Percentiles rank a stretch among this genome's conserved stretches.
phyloP scores from a whole-genome alignment of 148 eudicot genomes.

The Chenopodium suecicum region DNA sequence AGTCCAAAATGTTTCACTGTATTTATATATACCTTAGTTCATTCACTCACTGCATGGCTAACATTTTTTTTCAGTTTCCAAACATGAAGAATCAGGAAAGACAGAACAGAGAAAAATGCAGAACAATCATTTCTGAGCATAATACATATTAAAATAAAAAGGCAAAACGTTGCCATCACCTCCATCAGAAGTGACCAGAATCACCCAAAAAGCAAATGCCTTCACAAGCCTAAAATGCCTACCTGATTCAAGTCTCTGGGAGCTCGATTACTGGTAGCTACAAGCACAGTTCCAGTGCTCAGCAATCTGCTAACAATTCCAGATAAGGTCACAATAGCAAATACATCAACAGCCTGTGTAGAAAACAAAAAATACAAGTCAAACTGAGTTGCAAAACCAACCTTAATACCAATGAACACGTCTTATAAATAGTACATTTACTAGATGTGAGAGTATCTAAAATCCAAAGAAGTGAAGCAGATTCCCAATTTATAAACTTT shows the following conservation, averaged over 20 bases:
- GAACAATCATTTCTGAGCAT: not conserved
- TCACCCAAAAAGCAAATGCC: not conserved
- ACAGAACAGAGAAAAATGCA: not conserved
- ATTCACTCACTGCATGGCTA: not conserved
- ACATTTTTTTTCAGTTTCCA: not conserved
- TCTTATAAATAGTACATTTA: not conserved
- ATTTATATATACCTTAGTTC: not conserved
- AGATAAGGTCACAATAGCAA: constrained; percentile 98
- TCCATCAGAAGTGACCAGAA: not conserved
- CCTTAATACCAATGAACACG: not conserved
- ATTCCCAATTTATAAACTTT: not conserved
- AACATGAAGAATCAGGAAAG: not conserved
- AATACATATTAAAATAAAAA: not conserved
- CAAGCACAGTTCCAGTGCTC: constrained; percentile 92
- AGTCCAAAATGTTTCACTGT: not conserved
- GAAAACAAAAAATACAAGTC: constrained; percentile 32
- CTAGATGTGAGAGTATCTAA: not conserved
- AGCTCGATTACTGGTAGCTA: constrained; percentile 95
- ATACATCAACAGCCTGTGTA: constrained; percentile 97
- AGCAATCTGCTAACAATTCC: constrained; percentile 96
- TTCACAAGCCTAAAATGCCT: not conserved
- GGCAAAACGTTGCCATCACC: not conserved
- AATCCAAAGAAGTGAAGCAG: not conserved
- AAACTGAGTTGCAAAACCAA: constrained; percentile 27
- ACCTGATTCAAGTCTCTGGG: constrained; percentile 95